These are phyloP conservation scores for Phyllosticta citrichinensis DNA, from an alignment of 2,329 filamentous ascomycete species.

Conservation along the genomic window DNA sequence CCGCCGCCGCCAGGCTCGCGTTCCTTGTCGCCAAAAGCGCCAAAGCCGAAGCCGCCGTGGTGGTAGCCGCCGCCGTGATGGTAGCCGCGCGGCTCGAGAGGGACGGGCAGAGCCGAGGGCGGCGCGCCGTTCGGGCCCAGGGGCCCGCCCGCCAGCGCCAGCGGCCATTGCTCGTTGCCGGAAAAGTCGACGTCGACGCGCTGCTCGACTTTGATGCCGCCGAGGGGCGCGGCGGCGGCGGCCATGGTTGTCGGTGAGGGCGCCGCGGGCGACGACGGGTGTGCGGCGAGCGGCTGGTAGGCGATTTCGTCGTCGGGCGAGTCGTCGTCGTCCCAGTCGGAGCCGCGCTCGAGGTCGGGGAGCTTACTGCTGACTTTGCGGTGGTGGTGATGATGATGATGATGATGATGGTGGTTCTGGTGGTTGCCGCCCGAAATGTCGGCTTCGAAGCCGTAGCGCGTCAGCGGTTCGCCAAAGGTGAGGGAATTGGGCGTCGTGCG, in stretches of 20 bases:
- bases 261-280: not conserved
- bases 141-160: not conserved
- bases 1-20: not conserved
- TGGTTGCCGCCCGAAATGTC: not conserved
- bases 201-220: conserved; percentile 2
- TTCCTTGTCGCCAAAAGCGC: not conserved
- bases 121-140: not conserved
- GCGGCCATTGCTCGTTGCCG: not conserved
- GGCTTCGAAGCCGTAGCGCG: not conserved
- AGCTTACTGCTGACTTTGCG: not conserved
- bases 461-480: not conserved
- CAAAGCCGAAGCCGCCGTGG: not conserved
- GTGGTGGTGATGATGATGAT: not conserved
- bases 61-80: not conserved
- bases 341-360: not conserved
- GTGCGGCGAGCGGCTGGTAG: not conserved
- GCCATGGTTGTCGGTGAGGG: not conserved
- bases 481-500: not conserved
- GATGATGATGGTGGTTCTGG: not conserved
- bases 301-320: not conserved
- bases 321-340: not conserved
- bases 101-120: not conserved
- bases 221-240: not conserved
- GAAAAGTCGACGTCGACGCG: not conserved
- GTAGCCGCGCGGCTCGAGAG: not conserved